Percentiles rank a stretch among this genome's conserved stretches.
Evolutionary conservation across 352 stramenopile species (phyloP).

Genomic region (Globisporangium cederbergense): DNA sequence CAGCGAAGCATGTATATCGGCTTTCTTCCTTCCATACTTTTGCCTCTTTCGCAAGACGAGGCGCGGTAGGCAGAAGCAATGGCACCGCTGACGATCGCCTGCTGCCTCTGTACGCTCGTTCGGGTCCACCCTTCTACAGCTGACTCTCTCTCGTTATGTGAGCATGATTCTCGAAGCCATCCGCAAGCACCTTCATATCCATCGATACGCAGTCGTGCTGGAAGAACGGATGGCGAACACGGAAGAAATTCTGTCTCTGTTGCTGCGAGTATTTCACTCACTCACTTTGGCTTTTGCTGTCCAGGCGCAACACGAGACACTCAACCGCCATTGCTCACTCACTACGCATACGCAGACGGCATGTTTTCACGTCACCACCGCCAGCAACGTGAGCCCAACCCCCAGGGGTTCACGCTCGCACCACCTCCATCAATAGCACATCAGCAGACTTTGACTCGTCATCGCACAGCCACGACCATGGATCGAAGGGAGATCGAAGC

Average conservation of each 20-base stretch:
- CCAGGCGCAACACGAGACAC: neutral
- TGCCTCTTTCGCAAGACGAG: too few relatives aligned
- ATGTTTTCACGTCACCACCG: neutral
- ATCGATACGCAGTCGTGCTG: neutral
- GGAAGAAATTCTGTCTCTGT: neutral
- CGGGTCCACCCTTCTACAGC: slow-evolving; percentile 1
- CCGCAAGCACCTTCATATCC: neutral
- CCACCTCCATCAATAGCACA: neutral
- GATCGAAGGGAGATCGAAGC: neutral
- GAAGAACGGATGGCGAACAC: neutral
- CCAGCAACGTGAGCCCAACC: neutral
- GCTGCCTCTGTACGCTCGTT: too few relatives aligned
- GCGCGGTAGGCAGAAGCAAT: too few relatives aligned
- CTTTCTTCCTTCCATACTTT: too few relatives aligned
- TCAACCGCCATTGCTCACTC: neutral
- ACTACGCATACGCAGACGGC: neutral
- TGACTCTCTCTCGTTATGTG: slow-evolving; percentile 5
- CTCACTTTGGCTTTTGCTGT: slow-evolving; percentile 8
- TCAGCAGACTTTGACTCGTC: neutral
- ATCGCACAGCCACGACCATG: neutral
- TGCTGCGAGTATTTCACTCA: neutral
- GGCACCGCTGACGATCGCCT: too few relatives aligned
- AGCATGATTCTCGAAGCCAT: neutral
- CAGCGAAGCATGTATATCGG: too few relatives aligned
- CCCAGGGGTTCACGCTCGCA: neutral